Conservation (phyloP, 1,284 basidiomycete species). For the Marasmius oreades region DNA sequence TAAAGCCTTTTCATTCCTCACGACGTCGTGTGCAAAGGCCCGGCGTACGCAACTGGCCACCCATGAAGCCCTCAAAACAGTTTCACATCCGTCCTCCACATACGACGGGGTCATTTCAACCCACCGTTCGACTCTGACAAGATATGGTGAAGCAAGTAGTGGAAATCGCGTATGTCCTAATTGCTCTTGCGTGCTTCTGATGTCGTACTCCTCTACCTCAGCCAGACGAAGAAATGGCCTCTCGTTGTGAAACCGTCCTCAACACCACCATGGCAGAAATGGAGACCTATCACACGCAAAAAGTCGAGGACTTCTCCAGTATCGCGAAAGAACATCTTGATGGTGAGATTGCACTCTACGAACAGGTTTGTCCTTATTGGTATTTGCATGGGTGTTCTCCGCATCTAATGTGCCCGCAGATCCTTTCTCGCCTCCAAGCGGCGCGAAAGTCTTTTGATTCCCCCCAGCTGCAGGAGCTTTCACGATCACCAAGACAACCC, state of each 20-base stretch:
- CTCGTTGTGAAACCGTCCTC: conserved; percentile 82
- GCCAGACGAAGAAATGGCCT: conserved; percentile 63
- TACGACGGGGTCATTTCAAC: conserved; percentile 74
- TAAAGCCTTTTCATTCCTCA: background rate
- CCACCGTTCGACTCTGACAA: conserved; percentile 60
- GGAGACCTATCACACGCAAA: conserved; percentile 75
- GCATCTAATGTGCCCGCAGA: conserved; percentile 26
- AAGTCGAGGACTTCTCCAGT: conserved; percentile 61
- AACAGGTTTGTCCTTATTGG: conserved; percentile 53
- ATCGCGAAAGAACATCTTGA: conserved; percentile 69
- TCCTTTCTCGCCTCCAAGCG: conserved; percentile 50
- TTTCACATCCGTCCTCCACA: conserved; percentile 68
- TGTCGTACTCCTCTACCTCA: conserved; percentile 20
- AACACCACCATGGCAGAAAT: conserved; percentile 88
- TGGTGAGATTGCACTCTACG: conserved; percentile 71
- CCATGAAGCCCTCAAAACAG: conserved; percentile 72
- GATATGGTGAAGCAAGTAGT: conserved; percentile 53
- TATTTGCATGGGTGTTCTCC: background rate
- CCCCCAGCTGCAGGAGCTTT: conserved; percentile 43
- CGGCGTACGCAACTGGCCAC: conserved; percentile 64
- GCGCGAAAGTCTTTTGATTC: conserved; percentile 53
- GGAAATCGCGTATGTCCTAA: conserved; percentile 34
- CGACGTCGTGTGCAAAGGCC: conserved; percentile 43
- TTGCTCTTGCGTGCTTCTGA: background rate
- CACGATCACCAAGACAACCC: conserved; percentile 47